Base-by-base conservation (phyloP, 2,329 filamentous ascomycete genomes). In the Talaromyces sp. region DNA sequence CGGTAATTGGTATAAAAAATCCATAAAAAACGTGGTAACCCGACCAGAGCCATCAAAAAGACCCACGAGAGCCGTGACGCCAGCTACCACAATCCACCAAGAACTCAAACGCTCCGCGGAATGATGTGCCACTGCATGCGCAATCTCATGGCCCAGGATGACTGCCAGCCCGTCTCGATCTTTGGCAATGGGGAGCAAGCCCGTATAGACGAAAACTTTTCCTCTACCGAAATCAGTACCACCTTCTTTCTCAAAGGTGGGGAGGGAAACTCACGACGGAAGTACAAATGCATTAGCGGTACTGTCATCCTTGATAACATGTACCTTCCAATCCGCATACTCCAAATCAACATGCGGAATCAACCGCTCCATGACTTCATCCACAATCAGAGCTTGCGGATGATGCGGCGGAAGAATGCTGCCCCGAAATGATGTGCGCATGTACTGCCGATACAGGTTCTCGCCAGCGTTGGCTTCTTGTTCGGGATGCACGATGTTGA, bases 171-270 rank as follows among this genome's bases (percentile, higher is more conserved):
- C 84, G 66, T 86, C 81, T 40, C 87, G 84, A 50, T 80, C 78
- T 52, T 75, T 63, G 64, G 83, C 86, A 28, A 87, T 72, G 3
- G 83, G 82, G 14, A 88, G 67, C 9, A 88, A 86, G 2, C 86
- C 86, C 2, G 83, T 83, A 67, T 86, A 87, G 0, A 88, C 85
- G 65, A 88, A 88, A 1, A 88, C 85, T 66, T 87, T 87, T 5
- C 85, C 80, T 79, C 59, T 54, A 57, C 10, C 56, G 28, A 12
- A 60, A 28, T 10, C 33, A 56, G 18, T 23, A 31, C 65, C 6
- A 66, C 23, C 18, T 33, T 23, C 8, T 54, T n/a, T 16, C 12
- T 5, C 4, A 30, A 58, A 27, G 7, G 9, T 18, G 30, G 40
- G 14, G 9, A 23, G 12, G 16, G 12, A 44, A 16, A 66, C 74